phyloP scores from a whole-genome alignment of 164 flowering plant genomes.

The Vitis rotundifolia region DNA sequence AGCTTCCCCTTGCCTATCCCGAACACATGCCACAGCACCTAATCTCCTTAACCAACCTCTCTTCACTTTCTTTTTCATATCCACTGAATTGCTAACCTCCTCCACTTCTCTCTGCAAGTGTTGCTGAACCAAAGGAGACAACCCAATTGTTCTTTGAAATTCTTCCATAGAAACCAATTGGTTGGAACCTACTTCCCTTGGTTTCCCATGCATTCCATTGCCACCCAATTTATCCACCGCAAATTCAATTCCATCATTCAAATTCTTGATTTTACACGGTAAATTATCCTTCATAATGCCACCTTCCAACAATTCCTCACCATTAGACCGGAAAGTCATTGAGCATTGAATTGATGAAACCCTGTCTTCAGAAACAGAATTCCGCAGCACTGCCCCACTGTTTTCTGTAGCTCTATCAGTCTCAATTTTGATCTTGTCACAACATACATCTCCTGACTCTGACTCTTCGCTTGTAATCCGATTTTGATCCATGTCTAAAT shows the following conservation, averaged over 20 bases:
- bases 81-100: conserved; percentile 10
- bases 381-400: conserved; percentile 52
- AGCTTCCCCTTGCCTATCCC: conserved; percentile 23
- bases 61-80: conserved; percentile 36
- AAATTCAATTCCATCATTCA: conserved; percentile 40
- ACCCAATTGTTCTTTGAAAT: conserved; percentile 35
- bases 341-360: conserved; percentile 40
- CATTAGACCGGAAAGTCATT: conserved; percentile 22
- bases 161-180: conserved; percentile 45
- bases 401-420: conserved; percentile 30
- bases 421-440: conserved; percentile 14
- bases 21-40: conserved; percentile 29
- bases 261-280: conserved; percentile 31
- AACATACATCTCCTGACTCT: conserved; percentile 20
- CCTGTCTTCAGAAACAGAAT: conserved; percentile 28
- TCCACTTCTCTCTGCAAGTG: conserved; percentile 28
- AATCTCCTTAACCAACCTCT: conserved; percentile 57
- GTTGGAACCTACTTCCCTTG: conserved; percentile 43
- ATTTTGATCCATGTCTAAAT: conserved; percentile 29
- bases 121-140: conserved; percentile 43
- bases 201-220: conserved; percentile 29
- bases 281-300: conserved; percentile 23
- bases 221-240: conserved; percentile 28
- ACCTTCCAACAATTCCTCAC: conserved; percentile 11
- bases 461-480: conserved; percentile 20